Evolutionary conservation across 257 asterid species (phyloP), one percentile per base, ranked within the genome.

Genomic region (Perilla frutescens): DNA sequence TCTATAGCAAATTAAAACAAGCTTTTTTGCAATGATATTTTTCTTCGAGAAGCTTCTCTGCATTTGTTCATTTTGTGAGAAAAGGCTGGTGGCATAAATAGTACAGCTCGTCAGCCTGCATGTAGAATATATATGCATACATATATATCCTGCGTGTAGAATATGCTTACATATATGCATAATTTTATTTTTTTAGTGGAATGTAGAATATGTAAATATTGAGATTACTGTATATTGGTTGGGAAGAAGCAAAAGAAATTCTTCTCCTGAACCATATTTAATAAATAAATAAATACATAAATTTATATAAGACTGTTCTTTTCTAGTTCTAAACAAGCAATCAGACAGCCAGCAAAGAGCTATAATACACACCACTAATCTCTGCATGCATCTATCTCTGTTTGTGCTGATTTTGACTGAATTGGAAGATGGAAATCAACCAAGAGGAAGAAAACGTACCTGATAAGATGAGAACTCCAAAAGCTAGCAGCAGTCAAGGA

Each of bases 71-170:
- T 58, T 58, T 11, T 58, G 43, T 57, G 43, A 34, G 47, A 32
- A 14, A 59, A 60, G 62, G 66, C 66, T 60, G 65, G 65, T 45
- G 12, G 29, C 47, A 59, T 3, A 60, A 37, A 7, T 36, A 36
- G 66, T 36, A n/a, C 12, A 37, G 12, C n/a, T 37, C 6, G 47
- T 36, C 31, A 37, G 31, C 45, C 66, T 20, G 26, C 26, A 3
- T 3, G 9, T 60, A 12, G 47, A 36, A 5, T 6, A 7, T 34
- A 57, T 55, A 2, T 32, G 34, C 34, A 34, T 59, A 6, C 6
- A 13, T 11, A 56, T 26, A 1, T 56, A 34, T 59, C 45, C 66
- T 20, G 26, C 26, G 3, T 3, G 9, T 60, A 12, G 47, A 36
- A 5, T 6, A 7, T 34, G 31, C 26, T 20, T 20, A 20, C 26